Evolutionary conservation across 129 eudicot genomes (phyloP).

Genomic region (Gnaphalium uliginosum): DNA sequence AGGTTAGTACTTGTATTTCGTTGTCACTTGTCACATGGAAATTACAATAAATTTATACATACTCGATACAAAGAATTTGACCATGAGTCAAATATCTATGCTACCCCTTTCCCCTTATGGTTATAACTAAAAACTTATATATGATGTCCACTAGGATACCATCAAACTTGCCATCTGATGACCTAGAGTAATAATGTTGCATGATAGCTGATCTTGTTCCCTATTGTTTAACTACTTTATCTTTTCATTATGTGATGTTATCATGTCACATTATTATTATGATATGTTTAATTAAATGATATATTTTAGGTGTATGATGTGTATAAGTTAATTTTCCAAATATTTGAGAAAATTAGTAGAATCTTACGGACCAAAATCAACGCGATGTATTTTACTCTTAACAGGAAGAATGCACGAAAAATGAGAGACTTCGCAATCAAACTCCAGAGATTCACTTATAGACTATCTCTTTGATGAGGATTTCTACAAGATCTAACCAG

Average conservation of each 20-base stretch:
- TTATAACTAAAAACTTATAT: neutral
- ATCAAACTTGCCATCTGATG: neutral
- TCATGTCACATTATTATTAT: neutral
- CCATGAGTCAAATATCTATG: neutral
- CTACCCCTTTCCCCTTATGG: neutral
- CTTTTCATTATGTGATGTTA: neutral
- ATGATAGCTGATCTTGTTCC: neutral
- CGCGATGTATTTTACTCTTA: neutral
- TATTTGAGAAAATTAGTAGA: neutral
- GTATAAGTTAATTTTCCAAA: neutral
- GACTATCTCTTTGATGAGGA: neutral
- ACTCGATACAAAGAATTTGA: neutral
- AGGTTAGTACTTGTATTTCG: neutral
- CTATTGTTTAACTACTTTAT: neutral
- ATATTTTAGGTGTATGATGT: neutral
- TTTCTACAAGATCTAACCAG: conserved; percentile 6
- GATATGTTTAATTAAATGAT: conserved; percentile 1
- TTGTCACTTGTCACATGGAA: neutral
- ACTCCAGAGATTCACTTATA: conserved; percentile 14
- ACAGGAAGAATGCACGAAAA: conserved; percentile 63
- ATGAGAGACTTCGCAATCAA: conserved; percentile 48
- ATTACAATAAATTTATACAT: neutral
- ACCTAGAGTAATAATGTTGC: neutral
- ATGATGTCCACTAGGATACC: neutral
- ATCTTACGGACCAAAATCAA: neutral